Evolutionary conservation across 495 filamentous ascomycete species (phyloP).

Genomic region (Tuber umbilicatum): DNA sequence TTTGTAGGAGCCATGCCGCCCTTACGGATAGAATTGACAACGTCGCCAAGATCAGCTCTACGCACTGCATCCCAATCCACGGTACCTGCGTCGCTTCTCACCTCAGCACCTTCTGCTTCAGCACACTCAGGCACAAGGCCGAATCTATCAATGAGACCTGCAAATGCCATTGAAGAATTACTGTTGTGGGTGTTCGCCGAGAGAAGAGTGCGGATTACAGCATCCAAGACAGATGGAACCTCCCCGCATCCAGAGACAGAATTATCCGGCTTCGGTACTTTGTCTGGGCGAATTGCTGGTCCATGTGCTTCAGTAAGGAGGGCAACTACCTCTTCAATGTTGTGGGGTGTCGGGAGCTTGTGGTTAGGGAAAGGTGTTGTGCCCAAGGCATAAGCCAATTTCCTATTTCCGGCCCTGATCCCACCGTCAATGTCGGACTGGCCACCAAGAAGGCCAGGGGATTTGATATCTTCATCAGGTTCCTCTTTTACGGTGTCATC

Average conservation of each 20-base stretch:
- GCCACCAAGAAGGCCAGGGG: not conserved
- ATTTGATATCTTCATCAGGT: not conserved
- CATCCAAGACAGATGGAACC: slow-evolving; percentile 85
- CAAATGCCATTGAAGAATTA: slow-evolving; percentile 51
- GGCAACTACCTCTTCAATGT: slow-evolving; percentile 66
- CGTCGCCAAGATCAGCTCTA: slow-evolving; percentile 53
- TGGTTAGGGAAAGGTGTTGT: slow-evolving; percentile 62
- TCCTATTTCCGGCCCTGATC: not conserved
- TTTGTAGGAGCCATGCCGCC: slow-evolving; percentile 68
- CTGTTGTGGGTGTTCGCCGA: slow-evolving; percentile 35
- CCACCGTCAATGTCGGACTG: not conserved
- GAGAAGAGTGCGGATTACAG: slow-evolving; percentile 55
- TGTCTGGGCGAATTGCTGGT: slow-evolving; percentile 56
- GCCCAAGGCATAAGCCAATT: slow-evolving; percentile 26
- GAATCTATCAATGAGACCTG: slow-evolving; percentile 63
- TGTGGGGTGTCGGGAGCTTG: slow-evolving; percentile 59
- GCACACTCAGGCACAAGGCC: slow-evolving; percentile 54
- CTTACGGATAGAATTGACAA: slow-evolving; percentile 64
- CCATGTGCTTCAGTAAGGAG: slow-evolving; percentile 65
- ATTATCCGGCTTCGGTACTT: slow-evolving; percentile 67
- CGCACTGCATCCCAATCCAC: slow-evolving; percentile 84
- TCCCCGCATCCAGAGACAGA: slow-evolving; percentile 85
- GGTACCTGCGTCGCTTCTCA: slow-evolving; percentile 54
- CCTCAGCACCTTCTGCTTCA: slow-evolving; percentile 29
- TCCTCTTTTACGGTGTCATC: not conserved